Evolutionary conservation across 2,329 filamentous ascomycete genomes (phyloP), one percentile per base, ranked within the genome.

Genomic region (Thelonectria blattea): DNA sequence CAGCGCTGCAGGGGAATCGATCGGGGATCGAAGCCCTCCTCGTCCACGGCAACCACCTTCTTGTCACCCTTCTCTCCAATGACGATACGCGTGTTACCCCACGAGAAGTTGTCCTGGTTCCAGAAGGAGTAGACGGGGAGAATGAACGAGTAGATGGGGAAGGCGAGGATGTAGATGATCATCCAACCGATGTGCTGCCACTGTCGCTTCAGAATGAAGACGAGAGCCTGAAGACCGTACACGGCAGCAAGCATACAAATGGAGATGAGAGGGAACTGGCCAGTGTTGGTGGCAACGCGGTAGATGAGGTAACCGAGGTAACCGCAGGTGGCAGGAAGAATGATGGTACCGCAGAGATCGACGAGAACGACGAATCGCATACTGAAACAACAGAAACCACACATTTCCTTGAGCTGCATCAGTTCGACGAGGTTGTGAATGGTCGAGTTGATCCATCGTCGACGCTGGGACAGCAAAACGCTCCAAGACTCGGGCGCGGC

Each of bases 131-230:
- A 99, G 65, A 99, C 80, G 1, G 95, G 95, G 12, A 99, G 85
- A 64, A 96, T 74, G 71, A 99, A 91, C 4, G 90, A 95, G 81
- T 94, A 97, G 69, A 99, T 91, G 0, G 95, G 95, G 81, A 91
- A 97, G 3, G 95, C 95, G n/a, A 96, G 69, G 64, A 99, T 85
- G 79, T 99, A 99, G 74, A 99, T 98, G 67, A 99, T 90, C 93
- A 99, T 98, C 95, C 95, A 99, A 68, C 95, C 95, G 62, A 99
- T 87, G 74, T 98, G 94, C 75, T 99, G 93, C 95, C 95, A 99
- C 78, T 98, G 92, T 53, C 95, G 86, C 81, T 97, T 97, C 70
- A 98, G 83, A 69, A 98, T 93, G 80, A 99, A 99, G 72, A 99
- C 96, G 62, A 98, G 79, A 2, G 93, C 93, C 74, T 99, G 95